Conservation (phyloP, 345 rosid genomes). For the Hibiscus syriacus region DNA sequence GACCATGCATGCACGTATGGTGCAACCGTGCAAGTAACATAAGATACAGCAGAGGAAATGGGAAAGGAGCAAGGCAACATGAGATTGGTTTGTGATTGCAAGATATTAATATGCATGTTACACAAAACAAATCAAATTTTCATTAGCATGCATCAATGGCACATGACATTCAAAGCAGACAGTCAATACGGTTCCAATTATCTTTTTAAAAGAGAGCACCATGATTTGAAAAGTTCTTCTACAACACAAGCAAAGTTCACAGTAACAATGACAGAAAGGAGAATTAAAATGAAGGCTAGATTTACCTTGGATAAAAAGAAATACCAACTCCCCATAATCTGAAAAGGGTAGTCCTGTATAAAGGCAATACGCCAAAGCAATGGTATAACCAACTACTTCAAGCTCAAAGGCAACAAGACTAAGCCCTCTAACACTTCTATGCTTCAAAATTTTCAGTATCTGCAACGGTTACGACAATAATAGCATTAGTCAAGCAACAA, state of each 20-base stretch:
- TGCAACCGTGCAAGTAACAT: neutral
- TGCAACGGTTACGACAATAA: conserved; percentile 12
- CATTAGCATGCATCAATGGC: neutral
- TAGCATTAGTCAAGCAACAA: neutral
- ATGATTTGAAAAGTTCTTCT: neutral
- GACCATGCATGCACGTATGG: neutral
- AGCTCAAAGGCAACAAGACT: conserved; percentile 82
- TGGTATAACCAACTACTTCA: conserved; percentile 83
- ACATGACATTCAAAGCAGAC: neutral
- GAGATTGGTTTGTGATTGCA: neutral
- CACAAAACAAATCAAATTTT: neutral
- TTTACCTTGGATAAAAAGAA: conserved; percentile 81
- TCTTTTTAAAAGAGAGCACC: neutral
- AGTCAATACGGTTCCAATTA: neutral
- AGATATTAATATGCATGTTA: neutral
- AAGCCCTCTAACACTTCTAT: conserved; percentile 74
- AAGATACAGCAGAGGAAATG: neutral
- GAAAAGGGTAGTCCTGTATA: conserved; percentile 94
- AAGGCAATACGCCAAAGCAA: conserved; percentile 83
- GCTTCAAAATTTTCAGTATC: conserved; percentile 81
- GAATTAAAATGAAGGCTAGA: neutral
- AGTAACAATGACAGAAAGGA: neutral
- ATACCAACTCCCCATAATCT: conserved; percentile 83
- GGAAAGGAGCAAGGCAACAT: neutral
- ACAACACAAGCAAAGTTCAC: neutral